phyloP scores from a whole-genome alignment of 2,329 filamentous ascomycete genomes.

The Pseudofabraea citricarpa region DNA sequence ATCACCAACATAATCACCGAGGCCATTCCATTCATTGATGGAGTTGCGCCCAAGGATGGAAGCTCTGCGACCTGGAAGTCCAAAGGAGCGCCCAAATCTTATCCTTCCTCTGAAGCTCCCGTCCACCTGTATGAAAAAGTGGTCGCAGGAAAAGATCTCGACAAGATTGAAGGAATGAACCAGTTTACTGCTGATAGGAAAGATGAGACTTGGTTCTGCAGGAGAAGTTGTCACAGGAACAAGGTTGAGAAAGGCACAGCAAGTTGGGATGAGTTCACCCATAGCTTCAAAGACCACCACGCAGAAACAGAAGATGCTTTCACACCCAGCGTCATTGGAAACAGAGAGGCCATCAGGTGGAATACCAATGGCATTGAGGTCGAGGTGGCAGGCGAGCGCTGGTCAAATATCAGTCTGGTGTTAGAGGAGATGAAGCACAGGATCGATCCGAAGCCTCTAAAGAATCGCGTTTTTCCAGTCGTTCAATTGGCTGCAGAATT shows the following conservation, averaged over 20 bases:
- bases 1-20: slow-evolving; percentile 51
- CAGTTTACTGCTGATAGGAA: slow-evolving; percentile 25
- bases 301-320: slow-evolving; percentile 52
- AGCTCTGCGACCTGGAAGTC: slow-evolving; percentile 40
- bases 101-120: slow-evolving; percentile 41
- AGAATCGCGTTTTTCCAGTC: slow-evolving; percentile 61
- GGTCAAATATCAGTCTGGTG: slow-evolving; percentile 42
- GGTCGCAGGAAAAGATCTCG: slow-evolving; percentile 40
- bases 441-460: slow-evolving; percentile 51
- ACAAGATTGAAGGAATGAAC: slow-evolving; percentile 28
- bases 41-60: slow-evolving; percentile 39
- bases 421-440: slow-evolving; percentile 64
- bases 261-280: slow-evolving; percentile 58
- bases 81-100: slow-evolving; percentile 42
- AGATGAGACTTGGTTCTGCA: slow-evolving; percentile 58
- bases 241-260: slow-evolving; percentile 47
- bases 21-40: slow-evolving; percentile 52
- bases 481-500: slow-evolving; percentile 52
- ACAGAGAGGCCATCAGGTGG: slow-evolving; percentile 38
- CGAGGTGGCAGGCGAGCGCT: slow-evolving; percentile 32
- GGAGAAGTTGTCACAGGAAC: slow-evolving; percentile 58
- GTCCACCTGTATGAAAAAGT: slow-evolving; percentile 50
- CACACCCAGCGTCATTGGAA: slow-evolving; percentile 49
- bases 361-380: slow-evolving; percentile 37
- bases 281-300: slow-evolving; percentile 53